A percentile compares a stretch with the other conserved stretches of the same genome.
Conservation (phyloP, 306 rosid genomes). For the Casuarina cunninghamiana region DNA sequence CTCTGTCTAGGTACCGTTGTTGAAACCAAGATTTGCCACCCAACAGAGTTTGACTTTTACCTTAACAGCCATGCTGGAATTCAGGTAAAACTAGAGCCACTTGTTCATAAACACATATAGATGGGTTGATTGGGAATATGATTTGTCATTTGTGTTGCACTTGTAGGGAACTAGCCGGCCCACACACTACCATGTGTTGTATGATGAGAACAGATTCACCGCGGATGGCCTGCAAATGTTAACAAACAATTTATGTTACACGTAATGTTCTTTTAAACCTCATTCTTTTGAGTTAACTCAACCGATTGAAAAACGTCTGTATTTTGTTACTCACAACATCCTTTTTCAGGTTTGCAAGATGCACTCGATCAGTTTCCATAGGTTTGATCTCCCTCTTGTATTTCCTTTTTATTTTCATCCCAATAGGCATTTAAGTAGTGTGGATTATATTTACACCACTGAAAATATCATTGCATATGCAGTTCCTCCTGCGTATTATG, state of each 20-base stretch:
- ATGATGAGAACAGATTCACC: conserved; percentile 43
- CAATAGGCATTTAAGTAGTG: background rate
- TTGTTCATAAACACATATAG: background rate
- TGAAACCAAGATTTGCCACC: conserved; percentile 62
- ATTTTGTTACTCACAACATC: background rate
- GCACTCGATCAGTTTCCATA: conserved; percentile 52
- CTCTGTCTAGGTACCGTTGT: conserved; percentile 70
- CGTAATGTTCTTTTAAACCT: conserved; percentile 18
- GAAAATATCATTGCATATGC: background rate
- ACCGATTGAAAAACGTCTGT: background rate
- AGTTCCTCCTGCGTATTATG: conserved; percentile 50
- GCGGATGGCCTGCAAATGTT: conserved; percentile 41
- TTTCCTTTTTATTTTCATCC: background rate
- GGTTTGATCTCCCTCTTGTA: conserved; percentile 12
- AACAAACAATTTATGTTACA: conserved; percentile 50
- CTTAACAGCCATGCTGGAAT: conserved; percentile 85
- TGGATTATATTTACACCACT: background rate
- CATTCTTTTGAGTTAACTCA: background rate
- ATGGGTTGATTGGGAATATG: background rate
- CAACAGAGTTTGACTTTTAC: conserved; percentile 67
- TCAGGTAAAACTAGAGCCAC: conserved; percentile 36
- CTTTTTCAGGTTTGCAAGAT: conserved; percentile 47
- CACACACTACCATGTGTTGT: conserved; percentile 43
- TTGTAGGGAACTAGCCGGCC: conserved; percentile 56
- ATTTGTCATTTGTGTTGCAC: background rate